Conservation (phyloP, 1,284 basidiomycete species). For the Heterobasidion annosum region DNA sequence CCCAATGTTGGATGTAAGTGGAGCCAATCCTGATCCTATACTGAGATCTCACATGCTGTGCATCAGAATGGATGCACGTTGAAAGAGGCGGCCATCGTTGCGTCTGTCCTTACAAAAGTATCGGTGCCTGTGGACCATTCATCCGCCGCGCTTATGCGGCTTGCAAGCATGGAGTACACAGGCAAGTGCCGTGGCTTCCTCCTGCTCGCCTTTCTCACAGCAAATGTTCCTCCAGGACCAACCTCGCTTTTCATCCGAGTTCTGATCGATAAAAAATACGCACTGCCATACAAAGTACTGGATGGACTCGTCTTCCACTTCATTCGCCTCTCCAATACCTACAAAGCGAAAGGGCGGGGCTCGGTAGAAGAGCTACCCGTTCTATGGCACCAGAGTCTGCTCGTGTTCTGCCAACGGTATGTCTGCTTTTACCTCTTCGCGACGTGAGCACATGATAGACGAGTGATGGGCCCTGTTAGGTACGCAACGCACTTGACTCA, state of each 20-base stretch:
- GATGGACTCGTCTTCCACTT: slow-evolving; percentile 98
- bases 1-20: slow-evolving; percentile 82
- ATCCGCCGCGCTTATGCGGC: slow-evolving; percentile 87
- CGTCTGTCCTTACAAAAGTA: slow-evolving; percentile 86
- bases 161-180: slow-evolving; percentile 96
- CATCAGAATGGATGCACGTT: slow-evolving; percentile 74
- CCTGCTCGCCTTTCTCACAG: neutral
- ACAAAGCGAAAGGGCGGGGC: slow-evolving; percentile 60
- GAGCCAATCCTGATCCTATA: neutral
- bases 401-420: slow-evolving; percentile 91
- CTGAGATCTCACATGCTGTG: neutral
- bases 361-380: slow-evolving; percentile 73
- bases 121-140: slow-evolving; percentile 95
- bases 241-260: slow-evolving; percentile 97
- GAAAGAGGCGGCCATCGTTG: slow-evolving; percentile 93
- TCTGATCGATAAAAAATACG: slow-evolving; percentile 96
- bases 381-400: slow-evolving; percentile 95
- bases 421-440: slow-evolving; percentile 10
- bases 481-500: slow-evolving; percentile 96
- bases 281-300: slow-evolving; percentile 96
- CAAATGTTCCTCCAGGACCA: slow-evolving; percentile 42
- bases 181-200: slow-evolving; percentile 31
- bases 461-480: slow-evolving; percentile 29
- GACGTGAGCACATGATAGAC: neutral
- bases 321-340: slow-evolving; percentile 88